Evolutionary conservation across 2,329 filamentous ascomycete species (phyloP).

Genomic region (Xylariales sp.): DNA sequence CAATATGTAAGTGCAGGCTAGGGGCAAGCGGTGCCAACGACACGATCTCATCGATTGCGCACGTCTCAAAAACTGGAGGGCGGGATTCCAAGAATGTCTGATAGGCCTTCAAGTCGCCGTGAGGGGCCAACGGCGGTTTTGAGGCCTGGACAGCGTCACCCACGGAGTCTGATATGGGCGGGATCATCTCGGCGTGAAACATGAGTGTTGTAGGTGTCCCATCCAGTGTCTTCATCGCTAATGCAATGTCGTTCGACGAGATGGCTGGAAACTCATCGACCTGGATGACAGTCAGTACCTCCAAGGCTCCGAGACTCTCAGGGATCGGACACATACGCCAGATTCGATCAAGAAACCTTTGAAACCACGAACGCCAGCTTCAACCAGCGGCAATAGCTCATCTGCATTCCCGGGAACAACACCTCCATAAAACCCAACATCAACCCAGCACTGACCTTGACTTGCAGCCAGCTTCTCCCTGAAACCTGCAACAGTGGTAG

Average conservation of each 20-base stretch:
- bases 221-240: conserved; percentile 76
- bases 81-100: conserved; percentile 88
- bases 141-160: conserved; percentile 71
- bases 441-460: conserved; percentile 88
- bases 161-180: conserved; percentile 75
- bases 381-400: conserved; percentile 74
- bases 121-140: conserved; percentile 63
- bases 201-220: conserved; percentile 85
- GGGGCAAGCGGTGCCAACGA: conserved; percentile 76
- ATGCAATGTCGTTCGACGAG: conserved; percentile 69
- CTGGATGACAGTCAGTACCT: conserved; percentile 37
- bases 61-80: conserved; percentile 85
- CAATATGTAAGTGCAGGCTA: conserved; percentile 82
- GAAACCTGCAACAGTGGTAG: conserved; percentile 79
- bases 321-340: conserved; percentile 61
- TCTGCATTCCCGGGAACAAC: conserved; percentile 83
- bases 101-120: conserved; percentile 72
- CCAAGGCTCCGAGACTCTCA: background rate
- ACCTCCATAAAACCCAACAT: conserved; percentile 97
- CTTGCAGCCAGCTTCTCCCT: conserved; percentile 83
- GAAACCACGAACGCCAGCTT: conserved; percentile 86
- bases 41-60: conserved; percentile 82
- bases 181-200: conserved; percentile 99
- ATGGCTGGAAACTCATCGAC: conserved; percentile 95
- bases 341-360: conserved; percentile 98